Base-by-base conservation (phyloP, 768 basidiomycete species). In the Lactarius sp. region DNA sequence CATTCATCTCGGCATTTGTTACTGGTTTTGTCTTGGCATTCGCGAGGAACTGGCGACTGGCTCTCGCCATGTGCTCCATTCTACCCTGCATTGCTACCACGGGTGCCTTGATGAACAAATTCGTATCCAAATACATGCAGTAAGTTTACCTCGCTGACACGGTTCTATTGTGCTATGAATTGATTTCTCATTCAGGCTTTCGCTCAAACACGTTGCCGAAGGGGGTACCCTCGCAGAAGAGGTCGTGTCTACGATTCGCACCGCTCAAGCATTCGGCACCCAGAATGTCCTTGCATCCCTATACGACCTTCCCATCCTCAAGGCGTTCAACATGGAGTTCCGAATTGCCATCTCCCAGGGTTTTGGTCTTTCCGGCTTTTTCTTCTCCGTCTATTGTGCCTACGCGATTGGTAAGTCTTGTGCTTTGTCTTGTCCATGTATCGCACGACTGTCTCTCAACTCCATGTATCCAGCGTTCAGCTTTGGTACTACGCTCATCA, bases 261-360 rank as follows among this genome's bases (percentile, higher is more conserved):
- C 92, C 1, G 85, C 90, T 6, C 90, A 95, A 65, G 94, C 94
- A 0, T 97, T 97, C 66, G 92, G 91, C 44, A 87, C 85, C 0
- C 89, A 92, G 72, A 76, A 72, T 4, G 79, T 77, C 36, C 77
- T 98, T 46, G 70, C 83, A 1, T 66, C 68, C 9, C 73, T 90
- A 31, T 98, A 95, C 72, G 81, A 91, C 70, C 62, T 47, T 1
- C 79, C 83, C 62, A 80, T 92, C 66, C 74, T 78, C n/a, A 69
- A 77, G 59, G 82, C 89, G 9, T 75, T 77, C 44, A 50, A 57
- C 0, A 75, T 81, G 8, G 83, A 88, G 62, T 64, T 78, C 49
- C 85, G 82, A 69, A 77, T 81, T 53, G 81, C 88, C 0, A 58
- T 82, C n/a, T 78, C 76, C 71, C 77, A 84, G n/a, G 86, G 87